phyloP scores from a whole-genome alignment of 371 early-diverging fungal species.

The Mortierella sp. region DNA sequence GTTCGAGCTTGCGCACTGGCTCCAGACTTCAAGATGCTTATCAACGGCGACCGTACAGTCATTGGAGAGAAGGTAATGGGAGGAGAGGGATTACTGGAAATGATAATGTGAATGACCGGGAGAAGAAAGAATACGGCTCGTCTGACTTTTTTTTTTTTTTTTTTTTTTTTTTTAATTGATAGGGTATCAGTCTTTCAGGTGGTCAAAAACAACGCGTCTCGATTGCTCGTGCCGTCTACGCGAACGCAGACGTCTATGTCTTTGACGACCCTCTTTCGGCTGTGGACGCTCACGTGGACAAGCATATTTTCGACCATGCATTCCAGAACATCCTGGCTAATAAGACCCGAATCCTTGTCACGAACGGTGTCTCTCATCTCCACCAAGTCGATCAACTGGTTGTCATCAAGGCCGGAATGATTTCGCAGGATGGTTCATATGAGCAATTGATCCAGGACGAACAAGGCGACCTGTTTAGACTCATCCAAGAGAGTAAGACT shows the following conservation, averaged over 20 bases:
- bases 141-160: not conserved
- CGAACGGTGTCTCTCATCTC: constrained; percentile 66
- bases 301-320: constrained; percentile 58
- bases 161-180: not conserved
- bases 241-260: constrained; percentile 63
- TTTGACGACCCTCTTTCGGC: constrained; percentile 85
- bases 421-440: constrained; percentile 60
- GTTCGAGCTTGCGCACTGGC: constrained; percentile 74
- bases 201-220: constrained; percentile 63
- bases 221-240: constrained; percentile 62
- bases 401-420: constrained; percentile 56
- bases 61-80: constrained; percentile 80
- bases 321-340: constrained; percentile 55
- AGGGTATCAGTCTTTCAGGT: constrained; percentile 63
- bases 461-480: constrained; percentile 26
- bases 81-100: constrained; percentile 4
- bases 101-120: not conserved
- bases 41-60: constrained; percentile 85
- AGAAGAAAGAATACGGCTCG: not conserved
- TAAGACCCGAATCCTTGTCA: constrained; percentile 70
- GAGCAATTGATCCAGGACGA: constrained; percentile 53
- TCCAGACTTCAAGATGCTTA: constrained; percentile 81
- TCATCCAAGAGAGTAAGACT: constrained; percentile 18
- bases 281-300: constrained; percentile 70
- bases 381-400: constrained; percentile 57